Percentiles rank a stretch among this genome's conserved stretches.
phyloP scores from a whole-genome alignment of 1,284 basidiomycete species.

The Malassezia japonica region DNA sequence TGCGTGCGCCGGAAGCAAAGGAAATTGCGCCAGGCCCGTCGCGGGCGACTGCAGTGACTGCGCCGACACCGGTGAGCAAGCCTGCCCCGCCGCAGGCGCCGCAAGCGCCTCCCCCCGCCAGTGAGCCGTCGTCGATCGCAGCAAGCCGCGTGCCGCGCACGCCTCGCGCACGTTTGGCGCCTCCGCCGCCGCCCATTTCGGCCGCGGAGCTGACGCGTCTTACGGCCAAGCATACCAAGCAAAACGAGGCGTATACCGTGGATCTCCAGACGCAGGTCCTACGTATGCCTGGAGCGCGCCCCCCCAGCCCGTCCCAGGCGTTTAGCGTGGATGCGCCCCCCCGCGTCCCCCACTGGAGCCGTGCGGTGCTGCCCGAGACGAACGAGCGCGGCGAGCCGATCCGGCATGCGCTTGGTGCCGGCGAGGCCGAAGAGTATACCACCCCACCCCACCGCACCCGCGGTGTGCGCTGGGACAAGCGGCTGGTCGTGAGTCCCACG shows the following conservation, averaged over 20 bases:
- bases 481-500: slow-evolving; percentile 10
- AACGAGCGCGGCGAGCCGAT: slow-evolving; percentile 8
- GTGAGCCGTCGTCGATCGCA: background rate
- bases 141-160: background rate
- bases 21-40: too few relatives aligned
- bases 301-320: slow-evolving; percentile 10
- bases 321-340: slow-evolving; percentile 1
- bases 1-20: too few relatives aligned
- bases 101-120: too few relatives aligned
- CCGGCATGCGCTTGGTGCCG: slow-evolving; percentile 10
- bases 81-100: too few relatives aligned
- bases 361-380: background rate
- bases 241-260: slow-evolving; percentile 13
- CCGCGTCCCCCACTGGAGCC: background rate
- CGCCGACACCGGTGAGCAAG: background rate
- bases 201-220: slow-evolving; percentile 7
- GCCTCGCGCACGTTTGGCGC: background rate
- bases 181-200: slow-evolving; percentile 6
- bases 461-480: slow-evolving; percentile 14
- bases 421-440: slow-evolving; percentile 10
- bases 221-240: slow-evolving; percentile 9
- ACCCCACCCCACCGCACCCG: slow-evolving; percentile 10
- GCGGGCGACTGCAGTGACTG: too few relatives aligned
- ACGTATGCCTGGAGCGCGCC: slow-evolving; percentile 8
- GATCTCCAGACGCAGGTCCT: slow-evolving; percentile 1